phyloP scores from a whole-genome alignment of 1,139 yeast species.

The Nematodospora anomalae region DNA sequence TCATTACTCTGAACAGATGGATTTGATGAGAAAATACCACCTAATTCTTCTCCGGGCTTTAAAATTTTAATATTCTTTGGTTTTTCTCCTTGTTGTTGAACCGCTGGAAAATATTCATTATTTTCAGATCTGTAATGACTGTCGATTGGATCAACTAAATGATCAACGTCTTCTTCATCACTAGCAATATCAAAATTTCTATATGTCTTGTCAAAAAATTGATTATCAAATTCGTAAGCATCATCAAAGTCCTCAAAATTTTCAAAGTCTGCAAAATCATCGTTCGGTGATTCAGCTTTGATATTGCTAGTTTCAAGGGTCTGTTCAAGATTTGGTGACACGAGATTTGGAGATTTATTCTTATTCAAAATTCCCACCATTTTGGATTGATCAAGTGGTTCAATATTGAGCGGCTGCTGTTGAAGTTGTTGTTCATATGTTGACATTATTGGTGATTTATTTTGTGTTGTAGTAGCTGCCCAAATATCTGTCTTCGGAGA shows the following conservation, averaged over 20 bases:
- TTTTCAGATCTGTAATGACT: neutral
- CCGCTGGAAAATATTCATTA: neutral
- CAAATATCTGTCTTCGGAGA: slow-evolving; percentile 7
- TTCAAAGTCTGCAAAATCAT: slow-evolving; percentile 36
- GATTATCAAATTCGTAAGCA: slow-evolving; percentile 21
- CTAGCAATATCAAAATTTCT: slow-evolving; percentile 34
- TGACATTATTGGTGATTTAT: neutral
- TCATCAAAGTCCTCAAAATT: slow-evolving; percentile 33
- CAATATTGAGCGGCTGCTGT: slow-evolving; percentile 3
- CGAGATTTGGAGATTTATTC: neutral
- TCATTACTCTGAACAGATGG: slow-evolving; percentile 8
- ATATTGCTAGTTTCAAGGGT: neutral
- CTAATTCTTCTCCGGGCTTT: slow-evolving; percentile 32
- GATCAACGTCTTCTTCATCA: slow-evolving; percentile 30
- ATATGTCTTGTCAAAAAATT: slow-evolving; percentile 13
- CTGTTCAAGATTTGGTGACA: neutral
- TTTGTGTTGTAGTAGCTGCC: slow-evolving; percentile 1
- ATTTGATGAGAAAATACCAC: slow-evolving; percentile 11
- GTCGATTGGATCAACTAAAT: slow-evolving; percentile 13
- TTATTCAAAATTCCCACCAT: slow-evolving; percentile 6
- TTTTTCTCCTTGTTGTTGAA: slow-evolving; percentile 2
- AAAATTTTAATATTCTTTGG: slow-evolving; percentile 23
- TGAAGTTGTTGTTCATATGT: slow-evolving; percentile 1
- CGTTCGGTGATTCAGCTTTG: neutral
- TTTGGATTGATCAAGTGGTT: slow-evolving; percentile 1